Evolutionary conservation across 495 filamentous ascomycete species (phyloP).

Genomic region (Evernia prunastri): DNA sequence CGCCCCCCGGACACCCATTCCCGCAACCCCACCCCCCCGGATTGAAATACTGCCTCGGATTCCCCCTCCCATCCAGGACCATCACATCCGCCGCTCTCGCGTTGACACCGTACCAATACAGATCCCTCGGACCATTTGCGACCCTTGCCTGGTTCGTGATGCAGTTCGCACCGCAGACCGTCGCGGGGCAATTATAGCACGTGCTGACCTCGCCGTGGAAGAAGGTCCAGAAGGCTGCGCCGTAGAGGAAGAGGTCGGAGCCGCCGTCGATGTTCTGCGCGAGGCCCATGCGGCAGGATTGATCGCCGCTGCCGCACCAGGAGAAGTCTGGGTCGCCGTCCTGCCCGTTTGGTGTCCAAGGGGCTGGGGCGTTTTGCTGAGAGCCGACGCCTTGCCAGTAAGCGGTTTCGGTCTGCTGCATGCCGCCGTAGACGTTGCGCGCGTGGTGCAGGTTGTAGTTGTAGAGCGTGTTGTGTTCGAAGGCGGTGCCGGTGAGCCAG

Average conservation of each 20-base stretch:
- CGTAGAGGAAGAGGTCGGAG: conserved; percentile 49
- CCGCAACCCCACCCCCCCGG: neutral
- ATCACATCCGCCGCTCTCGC: neutral
- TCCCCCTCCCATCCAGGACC: neutral
- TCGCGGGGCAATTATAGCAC: conserved; percentile 6
- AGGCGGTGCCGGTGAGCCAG: conserved; percentile 40
- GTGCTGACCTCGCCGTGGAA: conserved; percentile 33
- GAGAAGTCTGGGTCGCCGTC: conserved; percentile 41
- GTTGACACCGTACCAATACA: conserved; percentile 13
- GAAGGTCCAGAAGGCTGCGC: conserved; percentile 47
- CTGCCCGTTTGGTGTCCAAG: conserved; percentile 34
- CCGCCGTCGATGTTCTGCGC: conserved; percentile 37
- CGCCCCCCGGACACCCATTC: neutral
- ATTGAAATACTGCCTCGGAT: neutral
- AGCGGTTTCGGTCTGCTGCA: conserved; percentile 41
- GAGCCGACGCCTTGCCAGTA: conserved; percentile 43
- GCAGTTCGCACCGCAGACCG: conserved; percentile 8
- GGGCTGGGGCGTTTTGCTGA: conserved; percentile 35
- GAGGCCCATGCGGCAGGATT: conserved; percentile 39
- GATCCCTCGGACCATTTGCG: neutral
- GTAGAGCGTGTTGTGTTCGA: conserved; percentile 47
- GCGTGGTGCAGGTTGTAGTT: conserved; percentile 45
- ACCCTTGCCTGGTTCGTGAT: conserved; percentile 10
- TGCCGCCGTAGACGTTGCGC: conserved; percentile 41
- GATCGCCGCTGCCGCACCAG: conserved; percentile 32